A percentile compares a stretch with the other conserved stretches of the same genome.
Conservation (phyloP, 352 stramenopile species). For the Globisporangium orthogonon region DNA sequence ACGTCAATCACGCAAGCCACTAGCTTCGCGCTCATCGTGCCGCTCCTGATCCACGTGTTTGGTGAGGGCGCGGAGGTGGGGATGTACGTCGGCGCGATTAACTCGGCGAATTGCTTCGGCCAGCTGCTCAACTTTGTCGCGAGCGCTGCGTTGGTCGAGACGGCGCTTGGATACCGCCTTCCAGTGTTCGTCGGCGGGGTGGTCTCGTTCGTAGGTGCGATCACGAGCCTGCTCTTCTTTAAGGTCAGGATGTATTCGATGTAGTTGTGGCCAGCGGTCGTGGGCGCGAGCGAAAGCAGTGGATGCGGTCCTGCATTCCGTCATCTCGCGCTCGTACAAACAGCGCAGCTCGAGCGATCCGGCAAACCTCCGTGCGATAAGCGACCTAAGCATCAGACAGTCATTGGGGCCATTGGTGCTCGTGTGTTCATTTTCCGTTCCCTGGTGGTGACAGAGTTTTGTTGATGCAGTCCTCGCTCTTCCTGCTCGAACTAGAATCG, state of each 20-base stretch:
- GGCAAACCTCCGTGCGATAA: neutral
- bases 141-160: constrained; percentile 26
- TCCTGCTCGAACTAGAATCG: constrained; percentile 16
- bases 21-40: constrained; percentile 42
- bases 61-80: constrained; percentile 31
- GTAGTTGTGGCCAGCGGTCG: constrained; percentile 15
- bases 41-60: constrained; percentile 40
- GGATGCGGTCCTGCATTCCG: neutral
- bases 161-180: constrained; percentile 18
- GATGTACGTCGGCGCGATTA: constrained; percentile 46
- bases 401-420: neutral
- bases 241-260: constrained; percentile 77
- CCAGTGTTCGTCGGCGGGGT: constrained; percentile 21
- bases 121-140: constrained; percentile 50
- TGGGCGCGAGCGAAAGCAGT: neutral
- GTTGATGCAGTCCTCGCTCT: neutral
- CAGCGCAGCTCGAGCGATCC: neutral
- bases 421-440: neutral
- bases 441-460: neutral
- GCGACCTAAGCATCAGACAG: too few species aligned
- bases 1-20: constrained; percentile 36
- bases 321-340: too few species aligned
- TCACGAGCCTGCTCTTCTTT: constrained; percentile 56
- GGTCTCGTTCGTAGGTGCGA: constrained; percentile 50
- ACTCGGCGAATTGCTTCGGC: constrained; percentile 42